phyloP scores from a whole-genome alignment of 225 moss, liverwort and hornwort genomes.

The Straminergon stramineum region DNA sequence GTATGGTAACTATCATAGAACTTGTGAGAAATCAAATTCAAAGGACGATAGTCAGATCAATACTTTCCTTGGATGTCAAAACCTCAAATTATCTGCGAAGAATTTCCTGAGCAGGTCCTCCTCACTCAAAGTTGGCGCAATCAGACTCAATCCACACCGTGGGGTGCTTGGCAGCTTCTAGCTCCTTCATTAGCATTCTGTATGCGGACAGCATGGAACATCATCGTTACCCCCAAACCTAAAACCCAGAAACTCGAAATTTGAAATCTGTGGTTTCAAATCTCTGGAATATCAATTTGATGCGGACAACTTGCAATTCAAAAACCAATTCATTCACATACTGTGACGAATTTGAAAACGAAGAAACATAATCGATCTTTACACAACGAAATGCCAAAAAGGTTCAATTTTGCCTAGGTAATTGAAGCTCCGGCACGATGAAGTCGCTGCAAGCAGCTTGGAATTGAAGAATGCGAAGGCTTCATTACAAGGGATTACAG shows the following conservation, averaged over 20 bases:
- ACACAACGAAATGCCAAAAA: too few relatives aligned
- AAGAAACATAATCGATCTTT: background rate
- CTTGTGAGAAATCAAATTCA: too few relatives aligned
- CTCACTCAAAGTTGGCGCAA: conserved; percentile 32
- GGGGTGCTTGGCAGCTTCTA: conserved; percentile 75
- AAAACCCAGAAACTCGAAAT: background rate
- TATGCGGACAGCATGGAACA: background rate
- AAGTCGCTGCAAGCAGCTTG: background rate
- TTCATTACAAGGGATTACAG: background rate
- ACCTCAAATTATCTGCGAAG: too few relatives aligned
- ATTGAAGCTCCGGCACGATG: too few relatives aligned
- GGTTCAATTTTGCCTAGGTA: too few relatives aligned
- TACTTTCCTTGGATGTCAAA: too few relatives aligned
- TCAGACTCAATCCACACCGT: conserved; percentile 90
- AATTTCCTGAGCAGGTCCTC: too few relatives aligned
- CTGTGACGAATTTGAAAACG: background rate
- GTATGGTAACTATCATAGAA: too few relatives aligned
- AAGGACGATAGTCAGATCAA: too few relatives aligned
- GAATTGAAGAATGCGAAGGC: background rate
- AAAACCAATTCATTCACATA: background rate
- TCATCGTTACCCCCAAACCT: background rate
- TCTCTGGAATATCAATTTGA: background rate
- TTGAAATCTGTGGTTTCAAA: background rate
- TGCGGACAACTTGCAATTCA: background rate
- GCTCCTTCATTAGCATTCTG: conserved; percentile 74